Evolutionary conservation across 2,329 filamentous ascomycete genomes (phyloP).

Genomic region (Aureobasidium sp.): DNA sequence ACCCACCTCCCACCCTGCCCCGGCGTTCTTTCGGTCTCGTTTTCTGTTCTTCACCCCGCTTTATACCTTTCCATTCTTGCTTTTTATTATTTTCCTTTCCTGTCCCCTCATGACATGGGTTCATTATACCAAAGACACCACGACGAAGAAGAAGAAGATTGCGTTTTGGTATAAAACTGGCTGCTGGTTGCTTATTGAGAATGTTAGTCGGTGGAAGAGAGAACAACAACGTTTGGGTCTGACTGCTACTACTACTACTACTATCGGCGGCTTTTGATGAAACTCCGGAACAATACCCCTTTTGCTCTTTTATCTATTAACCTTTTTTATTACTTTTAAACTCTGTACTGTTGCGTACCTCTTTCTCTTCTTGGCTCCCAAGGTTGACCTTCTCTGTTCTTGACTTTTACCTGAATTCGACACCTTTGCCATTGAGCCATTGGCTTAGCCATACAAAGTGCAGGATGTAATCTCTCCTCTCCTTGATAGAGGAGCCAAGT

Average conservation of each 20-base stretch:
- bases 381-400: background rate
- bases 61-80: constrained; percentile 8
- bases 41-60: background rate
- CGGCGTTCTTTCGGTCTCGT: constrained; percentile 1
- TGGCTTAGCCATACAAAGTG: too few species aligned
- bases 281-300: constrained; percentile 12
- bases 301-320: background rate
- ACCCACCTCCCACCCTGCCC: background rate
- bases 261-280: constrained; percentile 9
- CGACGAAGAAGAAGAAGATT: background rate
- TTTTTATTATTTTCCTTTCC: constrained; percentile 2
- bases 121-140: constrained; percentile 3
- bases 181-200: background rate
- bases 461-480: too few species aligned
- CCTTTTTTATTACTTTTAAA: background rate
- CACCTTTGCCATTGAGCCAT: background rate
- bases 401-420: background rate
- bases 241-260: background rate
- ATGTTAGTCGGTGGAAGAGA: background rate
- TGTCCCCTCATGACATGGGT: constrained; percentile 9
- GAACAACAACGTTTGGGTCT: background rate
- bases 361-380: background rate
- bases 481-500: too few species aligned
- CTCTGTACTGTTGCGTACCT: constrained; percentile 4
- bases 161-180: constrained; percentile 3